phyloP scores from a whole-genome alignment of 495 filamentous ascomycete genomes.

The Annulohypoxylon moriforme region DNA sequence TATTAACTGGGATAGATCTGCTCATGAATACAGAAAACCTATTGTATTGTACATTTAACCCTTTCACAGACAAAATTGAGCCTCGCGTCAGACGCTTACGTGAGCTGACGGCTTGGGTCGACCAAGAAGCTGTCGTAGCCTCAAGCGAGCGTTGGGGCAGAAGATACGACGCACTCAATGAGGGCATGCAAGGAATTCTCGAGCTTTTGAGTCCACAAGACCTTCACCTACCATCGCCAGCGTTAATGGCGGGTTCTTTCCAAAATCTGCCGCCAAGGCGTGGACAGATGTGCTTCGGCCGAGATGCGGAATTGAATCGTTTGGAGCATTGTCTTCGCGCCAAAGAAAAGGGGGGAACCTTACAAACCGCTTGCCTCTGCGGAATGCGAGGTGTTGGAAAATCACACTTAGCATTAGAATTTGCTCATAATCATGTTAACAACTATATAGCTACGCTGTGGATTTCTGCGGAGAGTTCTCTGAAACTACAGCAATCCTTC shows the following conservation, averaged over 20 bases:
- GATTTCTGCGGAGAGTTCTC: conserved; percentile 1
- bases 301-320: background rate
- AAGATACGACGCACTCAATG: conserved; percentile 2
- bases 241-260: background rate
- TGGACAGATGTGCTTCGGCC: background rate
- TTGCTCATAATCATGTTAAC: conserved; percentile 5
- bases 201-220: background rate
- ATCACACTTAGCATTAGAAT: background rate
- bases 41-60: background rate
- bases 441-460: background rate
- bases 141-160: background rate
- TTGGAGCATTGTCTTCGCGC: background rate
- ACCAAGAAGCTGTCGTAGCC: background rate
- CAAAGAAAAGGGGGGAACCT: background rate
- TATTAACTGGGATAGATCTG: no score
- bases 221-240: background rate
- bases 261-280: background rate
- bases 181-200: background rate
- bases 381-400: conserved; percentile 8
- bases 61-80: background rate
- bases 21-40: background rate
- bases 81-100: conserved; percentile 1
- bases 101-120: conserved; percentile 2
- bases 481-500: background rate
- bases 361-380: background rate